phyloP scores from a whole-genome alignment of 2,329 filamentous ascomycete species.

The Lasiodiplodia hormozganensis region DNA sequence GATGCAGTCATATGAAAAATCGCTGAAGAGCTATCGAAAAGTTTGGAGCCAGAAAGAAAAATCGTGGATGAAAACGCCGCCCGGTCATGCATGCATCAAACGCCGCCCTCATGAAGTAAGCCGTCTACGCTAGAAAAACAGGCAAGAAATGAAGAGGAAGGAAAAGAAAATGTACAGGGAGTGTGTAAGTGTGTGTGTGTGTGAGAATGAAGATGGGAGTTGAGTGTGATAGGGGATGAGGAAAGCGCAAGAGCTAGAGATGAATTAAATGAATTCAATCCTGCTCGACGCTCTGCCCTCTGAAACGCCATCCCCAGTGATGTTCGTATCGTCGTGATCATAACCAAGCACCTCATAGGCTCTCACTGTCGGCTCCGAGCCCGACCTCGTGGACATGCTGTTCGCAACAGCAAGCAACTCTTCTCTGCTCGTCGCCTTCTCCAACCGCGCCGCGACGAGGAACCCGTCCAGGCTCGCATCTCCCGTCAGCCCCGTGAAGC shows the following conservation, averaged over 20 bases:
- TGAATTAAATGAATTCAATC: background rate
- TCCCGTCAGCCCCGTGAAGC: slow-evolving; percentile 8
- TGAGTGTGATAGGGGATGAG: background rate
- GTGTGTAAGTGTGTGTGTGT: background rate
- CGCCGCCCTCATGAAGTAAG: background rate
- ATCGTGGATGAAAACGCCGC: background rate
- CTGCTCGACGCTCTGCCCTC: background rate
- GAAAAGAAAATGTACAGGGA: background rate
- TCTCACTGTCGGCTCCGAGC: background rate
- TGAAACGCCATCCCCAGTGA: background rate
- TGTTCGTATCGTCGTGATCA: background rate
- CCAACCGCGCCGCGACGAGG: background rate
- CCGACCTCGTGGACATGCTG: background rate
- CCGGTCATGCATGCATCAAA: background rate
- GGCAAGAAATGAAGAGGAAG: background rate
- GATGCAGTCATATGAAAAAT: background rate
- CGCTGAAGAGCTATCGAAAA: background rate
- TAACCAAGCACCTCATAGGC: background rate
- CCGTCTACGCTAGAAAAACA: background rate
- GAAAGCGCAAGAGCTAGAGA: background rate
- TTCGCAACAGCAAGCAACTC: background rate
- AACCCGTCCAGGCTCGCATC: background rate
- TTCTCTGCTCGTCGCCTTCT: background rate
- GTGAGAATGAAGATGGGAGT: background rate
- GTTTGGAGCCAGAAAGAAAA: background rate